Percentiles rank a stretch among this genome's conserved stretches.
Conservation (phyloP, 495 filamentous ascomycete genomes). For the Haplographium delicatum region DNA sequence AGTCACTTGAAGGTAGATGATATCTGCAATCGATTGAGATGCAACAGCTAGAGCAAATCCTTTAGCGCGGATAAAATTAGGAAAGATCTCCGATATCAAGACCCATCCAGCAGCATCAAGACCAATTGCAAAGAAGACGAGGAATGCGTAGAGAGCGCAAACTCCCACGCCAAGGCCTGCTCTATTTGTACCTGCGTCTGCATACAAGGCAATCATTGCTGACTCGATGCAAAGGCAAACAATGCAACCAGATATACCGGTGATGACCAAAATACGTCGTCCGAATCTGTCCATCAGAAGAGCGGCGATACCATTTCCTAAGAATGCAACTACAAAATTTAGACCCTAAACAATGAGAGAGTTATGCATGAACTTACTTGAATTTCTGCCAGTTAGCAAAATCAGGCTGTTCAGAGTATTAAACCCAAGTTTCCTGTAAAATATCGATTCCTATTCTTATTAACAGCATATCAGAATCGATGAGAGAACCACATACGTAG, state of each 20-base stretch:
- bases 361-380: too few species aligned
- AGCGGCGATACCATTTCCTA: background rate
- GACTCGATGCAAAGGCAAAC: background rate
- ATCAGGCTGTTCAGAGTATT: background rate
- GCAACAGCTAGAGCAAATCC: too few species aligned
- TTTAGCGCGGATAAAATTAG: too few species aligned
- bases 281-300: background rate
- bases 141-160: background rate
- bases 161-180: background rate
- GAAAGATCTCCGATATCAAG: background rate
- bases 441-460: background rate
- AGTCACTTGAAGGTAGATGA: too few species aligned
- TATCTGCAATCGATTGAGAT: too few species aligned
- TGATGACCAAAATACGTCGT: background rate
- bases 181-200: background rate
- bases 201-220: background rate
- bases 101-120: background rate
- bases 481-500: background rate
- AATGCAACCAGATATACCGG: background rate
- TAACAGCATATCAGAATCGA: background rate
- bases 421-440: background rate
- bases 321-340: too few species aligned
- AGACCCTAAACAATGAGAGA: too few species aligned
- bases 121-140: background rate
- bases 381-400: background rate